Percentiles rank a stretch among this genome's conserved stretches.
Evolutionary conservation across 371 early-diverging fungal species (phyloP).

Genomic region (Saksenaea oblongispora): DNA sequence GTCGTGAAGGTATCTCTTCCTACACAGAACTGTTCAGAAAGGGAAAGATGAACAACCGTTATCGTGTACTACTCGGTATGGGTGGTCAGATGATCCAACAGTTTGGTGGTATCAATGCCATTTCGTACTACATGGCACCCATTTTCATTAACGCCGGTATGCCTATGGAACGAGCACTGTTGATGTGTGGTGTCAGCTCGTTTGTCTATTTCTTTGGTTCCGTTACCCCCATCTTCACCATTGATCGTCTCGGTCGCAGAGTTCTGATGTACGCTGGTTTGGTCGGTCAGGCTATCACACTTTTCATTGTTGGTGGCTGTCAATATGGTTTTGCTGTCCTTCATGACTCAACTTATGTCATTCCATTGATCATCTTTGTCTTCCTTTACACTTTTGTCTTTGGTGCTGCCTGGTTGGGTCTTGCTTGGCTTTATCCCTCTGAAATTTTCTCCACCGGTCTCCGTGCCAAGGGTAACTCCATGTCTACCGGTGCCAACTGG

Average conservation of each 20-base stretch:
- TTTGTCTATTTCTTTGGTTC: slow-evolving; percentile 51
- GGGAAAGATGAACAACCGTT: slow-evolving; percentile 52
- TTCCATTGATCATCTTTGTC: slow-evolving; percentile 25
- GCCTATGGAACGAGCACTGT: slow-evolving; percentile 38
- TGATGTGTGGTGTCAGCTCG: slow-evolving; percentile 51
- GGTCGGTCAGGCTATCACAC: slow-evolving; percentile 31
- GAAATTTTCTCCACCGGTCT: slow-evolving; percentile 50
- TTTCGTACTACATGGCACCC: slow-evolving; percentile 48
- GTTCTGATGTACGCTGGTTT: slow-evolving; percentile 33
- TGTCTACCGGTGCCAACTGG: slow-evolving; percentile 65
- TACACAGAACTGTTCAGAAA: slow-evolving; percentile 48
- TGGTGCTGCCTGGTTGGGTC: slow-evolving; percentile 62
- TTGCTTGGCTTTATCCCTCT: slow-evolving; percentile 50
- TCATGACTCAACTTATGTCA: slow-evolving; percentile 7
- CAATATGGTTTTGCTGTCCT: slow-evolving; percentile 26
- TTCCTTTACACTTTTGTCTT: slow-evolving; percentile 46
- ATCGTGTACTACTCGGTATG: slow-evolving; percentile 53
- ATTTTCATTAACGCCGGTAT: slow-evolving; percentile 50
- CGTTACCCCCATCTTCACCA: slow-evolving; percentile 40
- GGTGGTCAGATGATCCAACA: slow-evolving; percentile 54
- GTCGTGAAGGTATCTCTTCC: slow-evolving; percentile 42
- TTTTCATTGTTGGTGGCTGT: slow-evolving; percentile 32
- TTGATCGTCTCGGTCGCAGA: slow-evolving; percentile 40
- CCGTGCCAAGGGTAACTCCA: slow-evolving; percentile 30
- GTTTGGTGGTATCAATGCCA: slow-evolving; percentile 49